Conservation (phyloP, 345 rosid species). For the Camelina sativa region DNA sequence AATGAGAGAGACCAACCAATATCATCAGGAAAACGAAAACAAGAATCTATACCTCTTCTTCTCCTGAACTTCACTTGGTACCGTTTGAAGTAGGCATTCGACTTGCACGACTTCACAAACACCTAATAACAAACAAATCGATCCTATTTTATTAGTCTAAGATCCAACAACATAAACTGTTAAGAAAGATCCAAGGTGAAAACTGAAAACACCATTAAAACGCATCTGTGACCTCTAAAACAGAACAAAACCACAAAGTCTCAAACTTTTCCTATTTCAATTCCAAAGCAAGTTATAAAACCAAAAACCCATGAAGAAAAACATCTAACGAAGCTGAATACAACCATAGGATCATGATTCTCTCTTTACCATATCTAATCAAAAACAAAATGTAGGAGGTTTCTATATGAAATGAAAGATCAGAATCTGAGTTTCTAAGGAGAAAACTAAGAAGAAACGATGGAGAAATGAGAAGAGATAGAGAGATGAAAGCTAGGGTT, state of each 20-base stretch:
- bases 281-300: neutral
- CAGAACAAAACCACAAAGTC: neutral
- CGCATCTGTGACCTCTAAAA: neutral
- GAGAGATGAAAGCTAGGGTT: slow-evolving; percentile 8
- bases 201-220: neutral
- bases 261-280: neutral
- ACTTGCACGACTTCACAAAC: slow-evolving; percentile 57
- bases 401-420: neutral
- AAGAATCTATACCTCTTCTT: slow-evolving; percentile 55
- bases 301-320: slow-evolving; percentile 25
- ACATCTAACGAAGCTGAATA: neutral
- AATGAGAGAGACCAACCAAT: neutral
- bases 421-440: neutral
- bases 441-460: neutral
- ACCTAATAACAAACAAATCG: slow-evolving; percentile 41
- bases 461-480: neutral
- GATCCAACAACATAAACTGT: neutral
- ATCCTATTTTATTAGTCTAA: neutral
- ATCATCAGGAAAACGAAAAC: neutral
- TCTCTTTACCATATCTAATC: slow-evolving; percentile 7
- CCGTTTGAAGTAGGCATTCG: slow-evolving; percentile 69
- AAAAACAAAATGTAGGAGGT: neutral
- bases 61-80: slow-evolving; percentile 76
- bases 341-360: neutral
- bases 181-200: neutral